Conservation (phyloP, 202 grass and related monocot species). For the Musa balbisiana region DNA sequence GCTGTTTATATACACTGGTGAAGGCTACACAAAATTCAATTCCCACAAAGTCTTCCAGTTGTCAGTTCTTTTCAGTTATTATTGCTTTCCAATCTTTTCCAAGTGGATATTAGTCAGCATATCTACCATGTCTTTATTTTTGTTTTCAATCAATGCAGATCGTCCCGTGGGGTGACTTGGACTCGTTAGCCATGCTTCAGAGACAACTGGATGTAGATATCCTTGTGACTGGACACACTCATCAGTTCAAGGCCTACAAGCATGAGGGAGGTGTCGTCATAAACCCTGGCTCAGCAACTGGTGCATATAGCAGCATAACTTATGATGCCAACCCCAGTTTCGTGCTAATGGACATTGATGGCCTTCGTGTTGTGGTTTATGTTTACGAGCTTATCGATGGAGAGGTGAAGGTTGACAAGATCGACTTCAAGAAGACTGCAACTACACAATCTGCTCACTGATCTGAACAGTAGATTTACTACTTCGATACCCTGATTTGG, state of each 20-base stretch:
- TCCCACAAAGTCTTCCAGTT: too few species aligned
- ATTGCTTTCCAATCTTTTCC: too few species aligned
- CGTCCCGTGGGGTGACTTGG: constrained; percentile 91
- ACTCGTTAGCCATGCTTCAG: constrained; percentile 95
- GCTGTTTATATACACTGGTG: background rate
- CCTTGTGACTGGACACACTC: constrained; percentile 94
- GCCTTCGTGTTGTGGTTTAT: constrained; percentile 88
- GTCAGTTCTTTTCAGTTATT: too few species aligned
- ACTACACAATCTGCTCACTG: constrained; percentile 35
- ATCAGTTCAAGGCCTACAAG: constrained; percentile 99
- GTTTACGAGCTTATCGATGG: constrained; percentile 95
- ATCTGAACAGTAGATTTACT: background rate
- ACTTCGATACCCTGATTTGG: background rate
- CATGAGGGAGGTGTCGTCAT: constrained; percentile 93
- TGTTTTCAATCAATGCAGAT: constrained; percentile 30
- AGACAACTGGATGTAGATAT: constrained; percentile 93
- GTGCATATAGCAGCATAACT: constrained; percentile 87
- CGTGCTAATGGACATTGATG: constrained; percentile 89
- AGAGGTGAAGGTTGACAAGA: constrained; percentile 98
- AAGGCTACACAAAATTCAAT: too few species aligned
- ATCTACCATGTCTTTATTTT: background rate
- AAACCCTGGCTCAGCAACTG: constrained; percentile 85
- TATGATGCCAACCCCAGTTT: constrained; percentile 96
- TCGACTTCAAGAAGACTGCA: constrained; percentile 92
- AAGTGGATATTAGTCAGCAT: too few species aligned